phyloP scores from a whole-genome alignment of 2,329 filamentous ascomycete species.

The Nemania sp. region DNA sequence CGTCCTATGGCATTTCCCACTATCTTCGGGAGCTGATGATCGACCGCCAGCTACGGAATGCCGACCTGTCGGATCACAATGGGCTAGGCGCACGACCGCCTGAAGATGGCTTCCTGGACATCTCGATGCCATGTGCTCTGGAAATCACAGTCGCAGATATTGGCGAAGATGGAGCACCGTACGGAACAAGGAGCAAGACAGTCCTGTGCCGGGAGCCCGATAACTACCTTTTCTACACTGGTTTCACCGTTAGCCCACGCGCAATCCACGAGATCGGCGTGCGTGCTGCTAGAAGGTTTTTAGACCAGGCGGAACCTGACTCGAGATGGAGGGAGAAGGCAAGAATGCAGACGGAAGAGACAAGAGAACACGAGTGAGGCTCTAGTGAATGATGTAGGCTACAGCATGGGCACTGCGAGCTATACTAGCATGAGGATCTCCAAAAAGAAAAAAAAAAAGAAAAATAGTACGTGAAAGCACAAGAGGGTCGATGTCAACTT shows the following conservation, averaged over 20 bases:
- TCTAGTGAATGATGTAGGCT: neutral
- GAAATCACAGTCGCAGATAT: conserved; percentile 22
- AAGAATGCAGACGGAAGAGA: neutral
- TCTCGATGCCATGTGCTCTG: conserved; percentile 48
- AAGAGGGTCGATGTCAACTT: too few relatives aligned
- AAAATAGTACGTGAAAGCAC: too few relatives aligned
- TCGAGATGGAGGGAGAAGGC: conserved; percentile 28
- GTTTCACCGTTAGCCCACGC: conserved; percentile 48
- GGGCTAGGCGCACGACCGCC: conserved; percentile 46
- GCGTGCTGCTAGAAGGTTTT: conserved; percentile 32
- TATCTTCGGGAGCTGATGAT: conserved; percentile 50
- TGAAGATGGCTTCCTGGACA: conserved; percentile 46
- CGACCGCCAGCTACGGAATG: conserved; percentile 51
- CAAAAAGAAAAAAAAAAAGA: too few relatives aligned
- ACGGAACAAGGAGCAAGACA: neutral
- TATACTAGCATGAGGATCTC: too few relatives aligned
- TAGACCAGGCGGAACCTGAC: conserved; percentile 25
- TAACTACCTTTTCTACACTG: conserved; percentile 56
- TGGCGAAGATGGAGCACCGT: conserved; percentile 29
- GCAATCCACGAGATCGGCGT: conserved; percentile 42
- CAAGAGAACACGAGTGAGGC: neutral
- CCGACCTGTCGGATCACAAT: conserved; percentile 46
- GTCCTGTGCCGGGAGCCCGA: conserved; percentile 48
- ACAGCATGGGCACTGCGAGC: neutral
- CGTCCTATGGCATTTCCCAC: conserved; percentile 46